Percentiles rank a stretch among this genome's conserved stretches.
phyloP scores from a whole-genome alignment of 306 rosid genomes.

The Cucumis cinereus region DNA sequence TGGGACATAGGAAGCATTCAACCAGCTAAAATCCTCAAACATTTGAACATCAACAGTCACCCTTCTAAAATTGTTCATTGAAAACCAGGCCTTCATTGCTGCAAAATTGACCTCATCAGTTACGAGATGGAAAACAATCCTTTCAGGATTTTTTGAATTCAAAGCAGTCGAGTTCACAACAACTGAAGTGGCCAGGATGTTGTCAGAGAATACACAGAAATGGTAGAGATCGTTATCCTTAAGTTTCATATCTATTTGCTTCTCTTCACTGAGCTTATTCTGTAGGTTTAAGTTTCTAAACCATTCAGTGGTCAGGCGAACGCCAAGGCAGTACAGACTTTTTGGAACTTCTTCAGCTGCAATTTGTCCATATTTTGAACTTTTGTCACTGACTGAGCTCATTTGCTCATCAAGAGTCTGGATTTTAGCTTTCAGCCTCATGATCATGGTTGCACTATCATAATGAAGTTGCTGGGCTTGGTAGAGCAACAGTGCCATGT shows the following conservation, averaged over 20 bases:
- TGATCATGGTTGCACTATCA: constrained; percentile 70
- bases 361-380: constrained; percentile 69
- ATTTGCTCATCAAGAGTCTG: constrained; percentile 57
- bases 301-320: constrained; percentile 54
- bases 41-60: constrained; percentile 58
- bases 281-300: constrained; percentile 37
- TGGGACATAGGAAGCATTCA: constrained; percentile 74
- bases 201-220: constrained; percentile 62
- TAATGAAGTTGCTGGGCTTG: constrained; percentile 76
- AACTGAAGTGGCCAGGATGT: constrained; percentile 60
- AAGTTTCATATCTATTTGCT: constrained; percentile 35
- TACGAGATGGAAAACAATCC: constrained; percentile 54
- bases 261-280: constrained; percentile 33
- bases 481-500: constrained; percentile 51
- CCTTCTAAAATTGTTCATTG: constrained; percentile 39
- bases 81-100: constrained; percentile 70
- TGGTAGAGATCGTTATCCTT: constrained; percentile 41
- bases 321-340: constrained; percentile 58
- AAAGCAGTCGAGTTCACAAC: constrained; percentile 64
- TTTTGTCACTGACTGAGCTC: constrained; percentile 51
- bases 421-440: constrained; percentile 61
- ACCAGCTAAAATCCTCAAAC: constrained; percentile 58
- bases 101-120: constrained; percentile 60
- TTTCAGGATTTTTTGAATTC: constrained; percentile 38
- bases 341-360: constrained; percentile 78